Evolutionary conservation across 1,139 yeast species (phyloP).

Genomic region (Kodamaea ohmeri): DNA sequence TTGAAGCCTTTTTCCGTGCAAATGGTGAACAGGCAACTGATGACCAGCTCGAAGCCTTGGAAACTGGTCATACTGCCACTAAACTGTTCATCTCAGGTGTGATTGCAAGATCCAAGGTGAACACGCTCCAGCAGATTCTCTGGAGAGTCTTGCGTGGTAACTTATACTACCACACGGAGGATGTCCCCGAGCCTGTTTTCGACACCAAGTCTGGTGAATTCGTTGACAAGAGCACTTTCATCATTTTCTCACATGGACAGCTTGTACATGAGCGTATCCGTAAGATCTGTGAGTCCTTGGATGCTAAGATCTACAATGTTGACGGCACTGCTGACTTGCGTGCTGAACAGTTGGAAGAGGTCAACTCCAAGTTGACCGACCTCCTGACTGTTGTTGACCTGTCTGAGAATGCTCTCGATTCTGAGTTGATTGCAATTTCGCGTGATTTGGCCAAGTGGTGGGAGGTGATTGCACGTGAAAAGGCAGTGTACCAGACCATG

Average conservation of each 20-base stretch:
- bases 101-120: slow-evolving; percentile 67
- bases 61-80: slow-evolving; percentile 13
- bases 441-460: slow-evolving; percentile 70
- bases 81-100: slow-evolving; percentile 73
- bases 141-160: slow-evolving; percentile 96
- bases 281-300: slow-evolving; percentile 47
- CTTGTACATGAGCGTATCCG: slow-evolving; percentile 39
- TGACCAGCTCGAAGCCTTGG: slow-evolving; percentile 9
- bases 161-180: slow-evolving; percentile 69
- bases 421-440: slow-evolving; percentile 73
- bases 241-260: slow-evolving; percentile 46
- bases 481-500: slow-evolving; percentile 64
- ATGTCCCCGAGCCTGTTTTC: slow-evolving; percentile 55
- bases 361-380: slow-evolving; percentile 55
- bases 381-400: slow-evolving; percentile 54
- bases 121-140: slow-evolving; percentile 75
- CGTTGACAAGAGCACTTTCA: slow-evolving; percentile 41
- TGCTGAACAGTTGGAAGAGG: slow-evolving; percentile 51
- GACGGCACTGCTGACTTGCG: slow-evolving; percentile 31
- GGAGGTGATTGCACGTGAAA: slow-evolving; percentile 66
- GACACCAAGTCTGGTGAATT: slow-evolving; percentile 34
- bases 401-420: slow-evolving; percentile 57
- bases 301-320: slow-evolving; percentile 42
- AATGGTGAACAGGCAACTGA: slow-evolving; percentile 26
- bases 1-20: slow-evolving; percentile 58